Conservation (phyloP, 1,139 yeast genomes). For the Candida pseudoviswanathii region DNA sequence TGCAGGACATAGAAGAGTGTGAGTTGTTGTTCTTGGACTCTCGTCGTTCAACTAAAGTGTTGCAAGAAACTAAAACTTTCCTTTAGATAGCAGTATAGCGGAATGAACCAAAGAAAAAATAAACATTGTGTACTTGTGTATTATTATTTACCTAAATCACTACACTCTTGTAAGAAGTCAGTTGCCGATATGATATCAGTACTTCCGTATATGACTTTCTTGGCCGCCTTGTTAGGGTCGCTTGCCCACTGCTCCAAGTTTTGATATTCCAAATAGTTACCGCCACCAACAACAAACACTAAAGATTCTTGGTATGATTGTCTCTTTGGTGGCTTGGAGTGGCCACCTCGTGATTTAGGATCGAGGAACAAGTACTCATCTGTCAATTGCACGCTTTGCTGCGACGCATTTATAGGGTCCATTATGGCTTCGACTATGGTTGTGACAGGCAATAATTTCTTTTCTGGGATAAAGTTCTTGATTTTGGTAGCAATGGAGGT, state of each 20-base stretch:
- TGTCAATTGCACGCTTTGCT: slow-evolving; percentile 64
- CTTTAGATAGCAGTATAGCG: slow-evolving; percentile 27
- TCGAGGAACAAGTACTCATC: slow-evolving; percentile 91
- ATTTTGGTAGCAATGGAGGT: slow-evolving; percentile 88
- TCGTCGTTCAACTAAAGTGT: slow-evolving; percentile 76
- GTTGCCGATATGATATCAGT: slow-evolving; percentile 78
- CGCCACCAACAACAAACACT: slow-evolving; percentile 96
- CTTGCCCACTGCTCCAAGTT: slow-evolving; percentile 84
- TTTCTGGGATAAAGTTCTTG: slow-evolving; percentile 83
- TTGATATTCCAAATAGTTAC: slow-evolving; percentile 90
- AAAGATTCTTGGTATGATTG: slow-evolving; percentile 78
- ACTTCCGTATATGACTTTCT: slow-evolving; percentile 78
- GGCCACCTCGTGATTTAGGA: slow-evolving; percentile 89
- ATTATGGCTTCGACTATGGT: slow-evolving; percentile 87
- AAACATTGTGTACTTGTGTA: neutral
- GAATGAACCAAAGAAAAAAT: neutral
- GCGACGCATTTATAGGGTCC: slow-evolving; percentile 73
- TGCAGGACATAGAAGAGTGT: slow-evolving; percentile 83
- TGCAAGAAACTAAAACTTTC: slow-evolving; percentile 57
- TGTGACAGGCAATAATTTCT: slow-evolving; percentile 85
- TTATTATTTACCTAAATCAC: slow-evolving; percentile 46
- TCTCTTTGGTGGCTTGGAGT: slow-evolving; percentile 85
- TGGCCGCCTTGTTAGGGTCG: slow-evolving; percentile 41
- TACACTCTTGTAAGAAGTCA: slow-evolving; percentile 74
- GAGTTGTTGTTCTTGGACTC: slow-evolving; percentile 86